Evolutionary conservation across 2,329 filamentous ascomycete species (phyloP), one percentile per base, ranked within the genome.

Genomic region (Ceratocystis papillata): DNA sequence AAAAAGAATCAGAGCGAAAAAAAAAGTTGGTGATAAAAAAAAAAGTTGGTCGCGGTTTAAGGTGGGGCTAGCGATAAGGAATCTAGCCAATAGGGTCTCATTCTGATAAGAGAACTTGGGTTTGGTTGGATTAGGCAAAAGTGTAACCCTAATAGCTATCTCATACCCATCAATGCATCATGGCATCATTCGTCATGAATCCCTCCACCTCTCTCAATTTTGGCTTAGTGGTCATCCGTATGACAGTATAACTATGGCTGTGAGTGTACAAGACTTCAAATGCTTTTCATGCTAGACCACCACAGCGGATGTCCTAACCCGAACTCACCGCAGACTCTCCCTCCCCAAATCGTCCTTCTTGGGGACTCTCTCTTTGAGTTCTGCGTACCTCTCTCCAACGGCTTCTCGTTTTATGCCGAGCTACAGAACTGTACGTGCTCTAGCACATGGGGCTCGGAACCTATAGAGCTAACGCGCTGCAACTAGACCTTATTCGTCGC

Each of bases 351-450:
- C 71, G 79, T 97, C 69, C 83, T 97, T 28, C 88, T 97, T 69
- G 93, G 93, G 65, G 94, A 97, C 77, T 96, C 90, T 41, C 87
- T 97, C 69, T 87, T 93, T 62, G 86, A 97, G 72, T 79, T 81
- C 53, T 82, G 85, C 1, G 82, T 82, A 69, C 79, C 81, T 45
- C 78, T 85, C 62, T 76, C 81, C 10, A 77, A 83, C 66, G 89
- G 87, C 17, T 93, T 92, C 75, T 89, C 82, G 0, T 89, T 95
- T 71, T 84, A 86, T 67, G 83, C 87, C 25, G 85, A 83, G 17
- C 77, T 96, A 2, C 85, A 91, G 73, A 76, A 83, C 70, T 81
- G 88, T 90, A 70, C 73, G 81, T 78, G 44, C 50, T 20, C 5
- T 17, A 28, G 25, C 28, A 33, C 20, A 17, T 63, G 6, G n/a